phyloP scores from a whole-genome alignment of 2,329 filamentous ascomycete species.

The Alternaria arbusti region DNA sequence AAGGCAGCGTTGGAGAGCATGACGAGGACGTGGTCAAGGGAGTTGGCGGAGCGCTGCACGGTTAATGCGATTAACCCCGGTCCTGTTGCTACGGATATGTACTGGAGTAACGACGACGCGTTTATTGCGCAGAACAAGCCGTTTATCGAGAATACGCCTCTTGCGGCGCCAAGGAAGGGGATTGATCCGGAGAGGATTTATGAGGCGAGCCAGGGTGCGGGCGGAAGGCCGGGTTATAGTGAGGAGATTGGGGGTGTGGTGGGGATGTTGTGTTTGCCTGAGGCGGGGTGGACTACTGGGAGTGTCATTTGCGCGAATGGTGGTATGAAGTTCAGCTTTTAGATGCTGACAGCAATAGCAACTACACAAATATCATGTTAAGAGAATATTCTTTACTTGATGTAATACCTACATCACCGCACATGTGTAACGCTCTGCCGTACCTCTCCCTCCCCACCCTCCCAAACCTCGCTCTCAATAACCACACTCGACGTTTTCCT shows the following conservation, averaged over 20 bases:
- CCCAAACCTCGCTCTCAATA: not conserved
- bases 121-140: slow-evolving; percentile 67
- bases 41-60: slow-evolving; percentile 66
- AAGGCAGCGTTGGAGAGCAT: slow-evolving; percentile 72
- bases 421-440: not conserved
- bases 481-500: not conserved
- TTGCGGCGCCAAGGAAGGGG: slow-evolving; percentile 66
- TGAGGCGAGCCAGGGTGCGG: slow-evolving; percentile 51
- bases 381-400: too few species aligned
- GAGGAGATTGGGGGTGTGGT: slow-evolving; percentile 77
- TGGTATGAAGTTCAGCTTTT: slow-evolving; percentile 61
- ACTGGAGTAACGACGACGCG: slow-evolving; percentile 60
- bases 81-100: slow-evolving; percentile 70
- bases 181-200: slow-evolving; percentile 66
- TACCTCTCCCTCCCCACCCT: not conserved
- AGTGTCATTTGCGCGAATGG: slow-evolving; percentile 82
- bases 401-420: too few species aligned
- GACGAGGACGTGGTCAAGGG: slow-evolving; percentile 72
- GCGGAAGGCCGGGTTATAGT: slow-evolving; percentile 66
- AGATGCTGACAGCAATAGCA: too few species aligned
- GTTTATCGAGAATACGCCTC: slow-evolving; percentile 68
- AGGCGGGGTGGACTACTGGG: slow-evolving; percentile 79
- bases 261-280: slow-evolving; percentile 74
- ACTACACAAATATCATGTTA: too few species aligned
- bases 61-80: slow-evolving; percentile 72